phyloP scores from a whole-genome alignment of 495 filamentous ascomycete species.

The Aspergillus baeticus region DNA sequence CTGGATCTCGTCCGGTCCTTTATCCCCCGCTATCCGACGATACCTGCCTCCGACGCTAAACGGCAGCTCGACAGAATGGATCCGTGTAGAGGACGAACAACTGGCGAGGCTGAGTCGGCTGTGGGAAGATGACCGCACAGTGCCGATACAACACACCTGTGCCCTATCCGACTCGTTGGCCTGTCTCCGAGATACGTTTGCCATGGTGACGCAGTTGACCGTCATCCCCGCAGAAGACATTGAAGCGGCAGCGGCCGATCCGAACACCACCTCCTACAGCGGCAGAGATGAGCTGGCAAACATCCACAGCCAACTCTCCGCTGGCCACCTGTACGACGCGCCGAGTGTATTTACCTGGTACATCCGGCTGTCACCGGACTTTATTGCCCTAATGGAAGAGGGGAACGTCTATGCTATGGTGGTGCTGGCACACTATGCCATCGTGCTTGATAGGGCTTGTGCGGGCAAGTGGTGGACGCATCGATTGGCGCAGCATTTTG shows the following conservation, averaged over 20 bases:
- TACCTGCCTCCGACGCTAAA: neutral
- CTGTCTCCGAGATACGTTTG: slow-evolving; percentile 4
- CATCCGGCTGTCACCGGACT: neutral
- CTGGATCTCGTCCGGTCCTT: neutral
- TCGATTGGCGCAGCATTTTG: neutral
- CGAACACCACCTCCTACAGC: too few relatives aligned
- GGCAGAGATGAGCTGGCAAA: neutral
- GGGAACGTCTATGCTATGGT: slow-evolving; percentile 4
- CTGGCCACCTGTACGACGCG: neutral
- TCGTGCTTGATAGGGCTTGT: slow-evolving; percentile 2
- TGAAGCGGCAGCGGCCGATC: neutral
- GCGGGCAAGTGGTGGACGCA: neutral
- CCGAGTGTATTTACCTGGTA: slow-evolving; percentile 9
- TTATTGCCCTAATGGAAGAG: neutral
- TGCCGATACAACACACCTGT: neutral
- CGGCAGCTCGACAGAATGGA: neutral
- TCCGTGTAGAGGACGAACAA: neutral
- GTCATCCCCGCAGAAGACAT: neutral
- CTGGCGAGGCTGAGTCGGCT: neutral
- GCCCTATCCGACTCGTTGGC: neutral
- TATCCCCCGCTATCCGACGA: neutral
- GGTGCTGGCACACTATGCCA: slow-evolving; percentile 4
- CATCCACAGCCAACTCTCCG: neutral
- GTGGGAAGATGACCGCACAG: neutral
- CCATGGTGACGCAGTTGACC: slow-evolving; percentile 9